Evolutionary conservation across 306 rosid genomes (phyloP).

Genomic region (Vigna hirtella): DNA sequence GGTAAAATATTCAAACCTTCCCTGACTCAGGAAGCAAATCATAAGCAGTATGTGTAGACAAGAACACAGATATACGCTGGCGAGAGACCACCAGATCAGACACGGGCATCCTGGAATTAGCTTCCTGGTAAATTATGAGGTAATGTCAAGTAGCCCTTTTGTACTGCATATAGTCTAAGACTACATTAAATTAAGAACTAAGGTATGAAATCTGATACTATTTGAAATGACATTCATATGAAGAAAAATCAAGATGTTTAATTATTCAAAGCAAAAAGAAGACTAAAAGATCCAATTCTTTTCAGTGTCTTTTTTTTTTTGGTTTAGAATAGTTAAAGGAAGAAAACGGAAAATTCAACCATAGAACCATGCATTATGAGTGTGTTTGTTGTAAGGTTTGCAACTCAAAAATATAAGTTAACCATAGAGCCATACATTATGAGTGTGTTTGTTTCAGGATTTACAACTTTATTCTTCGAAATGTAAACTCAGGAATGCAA

Average conservation of each 20-base stretch:
- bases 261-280: conserved; percentile 21
- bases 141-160: conserved; percentile 45
- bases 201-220: conserved; percentile 16
- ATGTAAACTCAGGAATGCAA: neutral
- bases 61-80: conserved; percentile 68
- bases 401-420: no score
- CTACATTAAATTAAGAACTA: conserved; percentile 30
- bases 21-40: conserved; percentile 95
- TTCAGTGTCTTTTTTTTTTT: neutral
- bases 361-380: neutral
- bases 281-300: neutral
- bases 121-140: conserved; percentile 60
- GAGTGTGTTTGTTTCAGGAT: neutral
- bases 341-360: neutral
- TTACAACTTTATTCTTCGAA: neutral
- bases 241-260: conserved; percentile 11
- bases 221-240: conserved; percentile 9
- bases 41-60: conserved; percentile 71
- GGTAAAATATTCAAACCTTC: conserved; percentile 73
- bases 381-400: no score
- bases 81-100: conserved; percentile 74
- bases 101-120: conserved; percentile 57
- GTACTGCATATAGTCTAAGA: conserved; percentile 45
- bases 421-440: neutral
- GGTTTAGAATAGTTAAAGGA: conserved; percentile 1